Conservation (phyloP, 345 rosid species). For the Gossypium rotundifolium region DNA sequence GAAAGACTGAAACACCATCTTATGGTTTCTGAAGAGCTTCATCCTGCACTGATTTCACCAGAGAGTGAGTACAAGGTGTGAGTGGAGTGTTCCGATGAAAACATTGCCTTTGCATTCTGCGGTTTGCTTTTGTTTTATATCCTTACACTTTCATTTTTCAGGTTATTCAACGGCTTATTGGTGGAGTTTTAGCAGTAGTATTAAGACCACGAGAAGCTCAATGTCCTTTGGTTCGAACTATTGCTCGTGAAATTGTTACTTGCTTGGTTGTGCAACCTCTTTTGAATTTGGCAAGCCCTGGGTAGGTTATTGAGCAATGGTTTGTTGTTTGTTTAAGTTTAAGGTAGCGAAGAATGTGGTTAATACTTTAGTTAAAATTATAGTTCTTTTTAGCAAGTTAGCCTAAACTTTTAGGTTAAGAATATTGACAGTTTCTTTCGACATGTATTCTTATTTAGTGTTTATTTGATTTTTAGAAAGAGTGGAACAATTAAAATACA, state of each 20-base stretch:
- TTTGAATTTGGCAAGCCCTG: constrained; percentile 75
- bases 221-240: constrained; percentile 77
- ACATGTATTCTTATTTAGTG: background rate
- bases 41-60: constrained; percentile 80
- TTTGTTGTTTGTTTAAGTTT: constrained; percentile 4
- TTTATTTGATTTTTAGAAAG: background rate
- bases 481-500: background rate
- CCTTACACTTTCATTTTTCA: constrained; percentile 15
- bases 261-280: constrained; percentile 92
- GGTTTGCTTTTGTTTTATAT: constrained; percentile 9
- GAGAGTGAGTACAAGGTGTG: constrained; percentile 99
- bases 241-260: constrained; percentile 93
- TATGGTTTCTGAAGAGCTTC: constrained; percentile 80
- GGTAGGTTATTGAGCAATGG: constrained; percentile 38
- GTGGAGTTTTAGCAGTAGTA: constrained; percentile 76
- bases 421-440: background rate
- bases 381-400: background rate
- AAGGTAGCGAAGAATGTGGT: background rate
- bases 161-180: constrained; percentile 82
- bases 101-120: constrained; percentile 2
- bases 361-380: background rate
- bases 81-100: constrained; percentile 32
- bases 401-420: constrained; percentile 2
- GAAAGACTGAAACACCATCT: constrained; percentile 89
- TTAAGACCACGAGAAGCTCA: constrained; percentile 91